Conservation (phyloP, 2,329 filamentous ascomycete genomes). For the Zymoseptoria tritici region DNA sequence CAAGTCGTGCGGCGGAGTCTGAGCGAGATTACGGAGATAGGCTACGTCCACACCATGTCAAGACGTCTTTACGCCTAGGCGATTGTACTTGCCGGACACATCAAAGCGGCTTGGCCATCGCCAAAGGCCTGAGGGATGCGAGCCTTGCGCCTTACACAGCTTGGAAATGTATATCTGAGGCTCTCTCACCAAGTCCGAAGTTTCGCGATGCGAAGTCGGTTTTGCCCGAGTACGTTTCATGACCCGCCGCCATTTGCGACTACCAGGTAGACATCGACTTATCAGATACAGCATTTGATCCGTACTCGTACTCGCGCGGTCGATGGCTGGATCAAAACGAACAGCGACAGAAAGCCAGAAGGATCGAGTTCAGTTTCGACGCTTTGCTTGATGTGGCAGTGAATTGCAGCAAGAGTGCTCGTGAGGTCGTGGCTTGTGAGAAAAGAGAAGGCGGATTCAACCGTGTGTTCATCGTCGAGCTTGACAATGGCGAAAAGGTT, state of each 20-base stretch:
- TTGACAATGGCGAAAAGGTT: slow-evolving; percentile 32
- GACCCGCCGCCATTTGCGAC: background rate
- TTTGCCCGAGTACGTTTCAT: background rate
- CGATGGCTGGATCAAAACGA: slow-evolving; percentile 34
- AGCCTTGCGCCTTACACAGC: background rate
- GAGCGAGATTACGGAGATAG: too few relatives aligned
- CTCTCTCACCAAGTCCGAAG: background rate
- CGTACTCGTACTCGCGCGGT: slow-evolving; percentile 21
- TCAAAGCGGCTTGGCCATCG: background rate
- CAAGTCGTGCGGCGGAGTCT: too few relatives aligned
- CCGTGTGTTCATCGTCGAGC: slow-evolving; percentile 37
- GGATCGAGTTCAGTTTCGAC: slow-evolving; percentile 35
- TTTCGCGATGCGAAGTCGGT: background rate
- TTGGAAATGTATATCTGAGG: background rate
- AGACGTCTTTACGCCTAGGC: too few relatives aligned
- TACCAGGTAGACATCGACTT: background rate
- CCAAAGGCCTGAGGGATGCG: background rate
- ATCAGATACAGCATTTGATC: background rate
- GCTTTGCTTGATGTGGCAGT: slow-evolving; percentile 33
- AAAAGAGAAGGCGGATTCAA: slow-evolving; percentile 43
- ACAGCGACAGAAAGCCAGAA: slow-evolving; percentile 30
- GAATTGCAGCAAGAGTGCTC: slow-evolving; percentile 32
- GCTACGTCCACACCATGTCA: too few relatives aligned
- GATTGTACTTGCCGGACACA: background rate
- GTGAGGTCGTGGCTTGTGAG: slow-evolving; percentile 28